phyloP scores from a whole-genome alignment of 1,284 basidiomycete species.

The Tilletia indica region DNA sequence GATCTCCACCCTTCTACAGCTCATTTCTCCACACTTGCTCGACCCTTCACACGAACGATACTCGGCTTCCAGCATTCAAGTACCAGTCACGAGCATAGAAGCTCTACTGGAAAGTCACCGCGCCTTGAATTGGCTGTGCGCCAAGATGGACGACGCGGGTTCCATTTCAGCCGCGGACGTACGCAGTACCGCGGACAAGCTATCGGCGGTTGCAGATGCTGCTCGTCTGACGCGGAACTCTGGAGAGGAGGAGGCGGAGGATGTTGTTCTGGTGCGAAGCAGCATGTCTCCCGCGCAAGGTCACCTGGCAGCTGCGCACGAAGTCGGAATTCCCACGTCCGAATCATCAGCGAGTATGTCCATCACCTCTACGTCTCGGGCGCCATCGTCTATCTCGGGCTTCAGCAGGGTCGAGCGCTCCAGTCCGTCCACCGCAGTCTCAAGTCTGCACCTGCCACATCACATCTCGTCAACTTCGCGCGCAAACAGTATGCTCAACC shows the following conservation, averaged over 20 bases:
- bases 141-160: slow-evolving; percentile 1
- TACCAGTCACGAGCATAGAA: slow-evolving; percentile 40
- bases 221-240: too few species aligned
- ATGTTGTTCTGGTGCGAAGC: too few species aligned
- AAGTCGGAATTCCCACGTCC: not conserved
- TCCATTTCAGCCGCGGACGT: too few species aligned
- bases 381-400: not conserved
- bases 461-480: not conserved
- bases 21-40: slow-evolving; percentile 37
- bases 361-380: not conserved
- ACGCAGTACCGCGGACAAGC: not conserved
- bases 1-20: slow-evolving; percentile 15
- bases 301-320: too few species aligned
- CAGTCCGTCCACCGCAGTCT: not conserved
- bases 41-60: slow-evolving; percentile 34
- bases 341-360: not conserved
- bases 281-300: too few species aligned
- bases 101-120: slow-evolving; percentile 41
- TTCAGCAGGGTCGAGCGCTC: slow-evolving; percentile 5
- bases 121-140: slow-evolving; percentile 38
- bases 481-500: not conserved
- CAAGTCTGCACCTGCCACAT: not conserved
- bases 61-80: slow-evolving; percentile 35
- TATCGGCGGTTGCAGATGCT: not conserved
- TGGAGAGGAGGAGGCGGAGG: too few species aligned